Evolutionary conservation across 2,329 filamentous ascomycete species (phyloP).

Genomic region (Amauroascus niger): DNA sequence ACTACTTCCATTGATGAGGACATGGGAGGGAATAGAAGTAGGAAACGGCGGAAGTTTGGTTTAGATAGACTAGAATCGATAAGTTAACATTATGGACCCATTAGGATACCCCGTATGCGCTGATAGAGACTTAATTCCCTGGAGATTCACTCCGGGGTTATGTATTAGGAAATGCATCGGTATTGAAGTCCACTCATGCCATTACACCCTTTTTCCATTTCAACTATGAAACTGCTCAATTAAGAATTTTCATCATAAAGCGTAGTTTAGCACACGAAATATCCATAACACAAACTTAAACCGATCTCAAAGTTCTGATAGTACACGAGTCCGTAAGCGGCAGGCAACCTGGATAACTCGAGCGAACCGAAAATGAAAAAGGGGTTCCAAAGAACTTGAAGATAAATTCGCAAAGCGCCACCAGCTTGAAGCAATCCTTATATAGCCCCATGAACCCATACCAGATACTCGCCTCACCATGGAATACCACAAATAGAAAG

Average conservation of each 20-base stretch:
- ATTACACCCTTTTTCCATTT: too few species aligned
- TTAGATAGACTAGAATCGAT: neutral
- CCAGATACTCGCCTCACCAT: conserved; percentile 6
- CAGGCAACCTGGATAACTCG: neutral
- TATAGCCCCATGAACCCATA: conserved; percentile 6
- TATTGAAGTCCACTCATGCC: neutral
- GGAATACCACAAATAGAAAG: neutral
- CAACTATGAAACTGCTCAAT: too few species aligned
- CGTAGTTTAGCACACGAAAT: neutral
- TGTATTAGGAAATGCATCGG: neutral
- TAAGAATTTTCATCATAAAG: too few species aligned
- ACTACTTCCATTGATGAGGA: neutral
- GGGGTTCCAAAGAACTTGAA: neutral
- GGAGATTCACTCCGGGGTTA: too few species aligned
- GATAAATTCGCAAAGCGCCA: conserved; percentile 5
- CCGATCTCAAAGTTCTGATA: neutral
- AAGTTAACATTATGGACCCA: neutral
- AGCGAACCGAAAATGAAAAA: conserved; percentile 2
- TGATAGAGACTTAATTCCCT: too few species aligned
- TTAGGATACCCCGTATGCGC: neutral
- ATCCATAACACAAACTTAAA: neutral
- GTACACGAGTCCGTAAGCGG: neutral
- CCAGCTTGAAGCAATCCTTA: conserved; percentile 6
- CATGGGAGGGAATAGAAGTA: neutral
- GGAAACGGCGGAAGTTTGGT: conserved; percentile 3